phyloP scores from a whole-genome alignment of 2,329 filamentous ascomycete species.

The Penicillium decumbens region DNA sequence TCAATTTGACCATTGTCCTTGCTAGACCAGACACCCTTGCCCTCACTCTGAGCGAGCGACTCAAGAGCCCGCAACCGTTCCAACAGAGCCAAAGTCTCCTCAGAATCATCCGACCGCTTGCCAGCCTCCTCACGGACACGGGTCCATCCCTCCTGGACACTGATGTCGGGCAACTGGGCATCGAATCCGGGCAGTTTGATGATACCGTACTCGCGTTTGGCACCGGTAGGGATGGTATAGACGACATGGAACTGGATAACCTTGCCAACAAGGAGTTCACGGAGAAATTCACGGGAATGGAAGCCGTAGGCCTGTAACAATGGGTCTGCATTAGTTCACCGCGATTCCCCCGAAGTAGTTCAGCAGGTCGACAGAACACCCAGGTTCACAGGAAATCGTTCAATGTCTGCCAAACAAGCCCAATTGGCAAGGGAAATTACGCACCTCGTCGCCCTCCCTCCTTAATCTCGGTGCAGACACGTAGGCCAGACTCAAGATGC shows the following conservation, averaged over 20 bases:
- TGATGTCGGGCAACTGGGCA: conserved; percentile 74
- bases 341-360: neutral
- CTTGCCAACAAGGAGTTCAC: conserved; percentile 79
- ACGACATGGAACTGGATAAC: conserved; percentile 76
- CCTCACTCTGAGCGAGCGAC: conserved; percentile 68
- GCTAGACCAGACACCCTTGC: conserved; percentile 75
- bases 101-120: conserved; percentile 74
- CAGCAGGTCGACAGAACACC: neutral
- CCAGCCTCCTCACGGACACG: conserved; percentile 93
- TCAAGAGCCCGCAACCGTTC: conserved; percentile 75
- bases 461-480: conserved; percentile 81
- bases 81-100: conserved; percentile 65
- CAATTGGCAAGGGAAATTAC: conserved; percentile 15
- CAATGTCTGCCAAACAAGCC: neutral
- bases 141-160: conserved; percentile 83
- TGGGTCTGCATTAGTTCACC: neutral
- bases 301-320: conserved; percentile 68
- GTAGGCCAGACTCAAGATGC: conserved; percentile 83
- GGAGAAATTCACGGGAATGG: conserved; percentile 88
- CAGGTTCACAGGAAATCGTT: neutral
- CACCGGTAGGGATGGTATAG: conserved; percentile 76
- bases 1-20: conserved; percentile 62
- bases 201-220: conserved; percentile 81
- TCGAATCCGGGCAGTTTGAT: conserved; percentile 64
- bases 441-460: conserved; percentile 80